These are phyloP conservation scores for Salix viminalis DNA, from an alignment of 345 rosid species.

Conservation along the genomic window DNA sequence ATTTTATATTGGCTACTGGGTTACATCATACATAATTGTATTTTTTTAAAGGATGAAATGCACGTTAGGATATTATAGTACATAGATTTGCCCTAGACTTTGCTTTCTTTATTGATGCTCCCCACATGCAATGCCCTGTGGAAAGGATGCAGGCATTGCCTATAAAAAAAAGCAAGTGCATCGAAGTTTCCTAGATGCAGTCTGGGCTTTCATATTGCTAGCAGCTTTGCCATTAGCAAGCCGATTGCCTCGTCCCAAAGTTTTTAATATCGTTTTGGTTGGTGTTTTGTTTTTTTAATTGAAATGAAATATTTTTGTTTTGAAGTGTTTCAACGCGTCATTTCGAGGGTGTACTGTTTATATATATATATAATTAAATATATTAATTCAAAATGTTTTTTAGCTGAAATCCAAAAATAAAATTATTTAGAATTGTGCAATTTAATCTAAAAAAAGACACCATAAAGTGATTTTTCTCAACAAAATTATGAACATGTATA, in stretches of 20 bases:
- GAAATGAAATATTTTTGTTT: no score
- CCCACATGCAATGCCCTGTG: slow-evolving; percentile 31
- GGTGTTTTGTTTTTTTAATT: no score
- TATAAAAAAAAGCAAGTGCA: neutral
- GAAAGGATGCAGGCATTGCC: neutral
- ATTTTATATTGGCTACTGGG: slow-evolving; percentile 15
- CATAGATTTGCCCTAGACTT: neutral
- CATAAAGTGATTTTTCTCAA: no score
- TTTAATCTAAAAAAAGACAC: no score
- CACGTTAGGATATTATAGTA: slow-evolving; percentile 17
- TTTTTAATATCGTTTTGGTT: accelerated
- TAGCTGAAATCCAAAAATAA: no score
- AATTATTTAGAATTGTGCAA: no score
- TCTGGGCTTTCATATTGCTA: slow-evolving; percentile 4
- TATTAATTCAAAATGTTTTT: no score
- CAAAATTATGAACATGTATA: no score
- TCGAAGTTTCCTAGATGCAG: slow-evolving; percentile 1
- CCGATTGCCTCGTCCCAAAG: neutral
- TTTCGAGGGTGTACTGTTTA: no score
- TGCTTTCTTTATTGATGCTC: slow-evolving; percentile 15
- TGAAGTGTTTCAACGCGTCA: accelerated
- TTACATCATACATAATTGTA: slow-evolving; percentile 8
- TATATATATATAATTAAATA: no score
- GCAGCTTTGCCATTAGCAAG: neutral
- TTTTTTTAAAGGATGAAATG: slow-evolving; percentile 2